Percentiles rank a stretch among this genome's conserved stretches.
phyloP scores from a whole-genome alignment of 345 rosid species.

The Camelina hispida region DNA sequence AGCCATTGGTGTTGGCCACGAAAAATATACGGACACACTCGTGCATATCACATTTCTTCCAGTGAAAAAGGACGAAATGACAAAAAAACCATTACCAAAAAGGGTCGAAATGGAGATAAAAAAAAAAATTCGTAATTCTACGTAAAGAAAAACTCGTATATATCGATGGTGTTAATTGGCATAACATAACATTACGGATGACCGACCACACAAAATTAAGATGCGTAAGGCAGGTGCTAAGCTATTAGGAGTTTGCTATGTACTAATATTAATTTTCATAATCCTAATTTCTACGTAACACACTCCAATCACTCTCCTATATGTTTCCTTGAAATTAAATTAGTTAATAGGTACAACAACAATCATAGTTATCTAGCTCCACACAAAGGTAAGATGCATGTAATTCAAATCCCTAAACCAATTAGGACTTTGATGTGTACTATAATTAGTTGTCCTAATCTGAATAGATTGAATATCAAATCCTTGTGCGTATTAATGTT shows the following conservation, averaged over 20 bases:
- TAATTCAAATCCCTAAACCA: slow-evolving; percentile 21
- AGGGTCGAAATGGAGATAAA: neutral
- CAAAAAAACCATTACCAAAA: neutral
- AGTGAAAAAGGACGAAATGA: neutral
- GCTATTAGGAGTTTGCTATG: neutral
- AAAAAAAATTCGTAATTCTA: neutral
- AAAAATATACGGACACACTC: neutral
- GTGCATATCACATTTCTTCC: neutral
- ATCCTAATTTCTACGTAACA: neutral
- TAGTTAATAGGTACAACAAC: slow-evolving; percentile 18
- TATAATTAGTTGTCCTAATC: slow-evolving; percentile 32
- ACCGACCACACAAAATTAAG: neutral
- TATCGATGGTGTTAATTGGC: neutral
- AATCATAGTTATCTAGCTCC: slow-evolving; percentile 12
- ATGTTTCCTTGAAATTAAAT: neutral
- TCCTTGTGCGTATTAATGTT: slow-evolving; percentile 14
- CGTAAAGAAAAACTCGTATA: neutral
- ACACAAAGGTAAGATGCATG: neutral
- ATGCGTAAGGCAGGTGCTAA: slow-evolving; percentile 6
- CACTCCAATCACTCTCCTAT: neutral
- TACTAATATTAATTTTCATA: neutral
- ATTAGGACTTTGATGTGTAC: slow-evolving; percentile 32
- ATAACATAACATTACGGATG: neutral
- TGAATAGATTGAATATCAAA: slow-evolving; percentile 12
- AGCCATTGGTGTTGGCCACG: neutral